These are phyloP conservation scores for Epichloe gansuensis DNA, from an alignment of 2,329 filamentous ascomycete genomes.

Conservation along the genomic window DNA sequence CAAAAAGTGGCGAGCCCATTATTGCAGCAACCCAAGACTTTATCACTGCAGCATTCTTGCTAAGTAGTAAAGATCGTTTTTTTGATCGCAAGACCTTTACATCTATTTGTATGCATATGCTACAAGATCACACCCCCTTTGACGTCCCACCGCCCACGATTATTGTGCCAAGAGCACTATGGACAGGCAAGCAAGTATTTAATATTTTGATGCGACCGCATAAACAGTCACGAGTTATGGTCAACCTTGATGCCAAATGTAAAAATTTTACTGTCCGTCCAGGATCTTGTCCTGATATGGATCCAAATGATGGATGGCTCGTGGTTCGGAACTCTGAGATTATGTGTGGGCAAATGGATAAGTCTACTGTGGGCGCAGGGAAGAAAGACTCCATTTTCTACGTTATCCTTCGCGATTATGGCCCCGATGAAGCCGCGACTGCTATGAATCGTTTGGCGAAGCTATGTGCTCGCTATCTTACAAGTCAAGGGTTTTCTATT, in stretches of 20 bases:
- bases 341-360: constrained; percentile 97
- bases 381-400: constrained; percentile 99
- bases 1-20: constrained; percentile 95
- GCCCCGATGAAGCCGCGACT: constrained; percentile 72
- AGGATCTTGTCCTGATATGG: constrained; percentile 53
- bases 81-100: constrained; percentile 81
- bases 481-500: constrained; percentile 89
- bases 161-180: constrained; percentile 71
- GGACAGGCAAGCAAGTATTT: constrained; percentile 97
- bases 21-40: constrained; percentile 99
- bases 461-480: constrained; percentile 76
- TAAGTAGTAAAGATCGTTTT: constrained; percentile 88
- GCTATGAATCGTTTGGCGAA: constrained; percentile 93
- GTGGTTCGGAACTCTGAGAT: constrained; percentile 93
- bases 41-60: constrained; percentile 84
- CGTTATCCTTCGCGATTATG: constrained; percentile 88
- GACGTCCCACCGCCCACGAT: constrained; percentile 81
- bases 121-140: constrained; percentile 62
- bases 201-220: constrained; percentile 85
- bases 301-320: constrained; percentile 78
- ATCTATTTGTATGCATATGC: constrained; percentile 88
- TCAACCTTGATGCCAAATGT: constrained; percentile 90
- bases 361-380: constrained; percentile 88
- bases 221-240: constrained; percentile 62
- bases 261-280: constrained; percentile 59